Base-by-base conservation (phyloP, 805 yeast species). In the Suhomyces xylopsoci region DNA sequence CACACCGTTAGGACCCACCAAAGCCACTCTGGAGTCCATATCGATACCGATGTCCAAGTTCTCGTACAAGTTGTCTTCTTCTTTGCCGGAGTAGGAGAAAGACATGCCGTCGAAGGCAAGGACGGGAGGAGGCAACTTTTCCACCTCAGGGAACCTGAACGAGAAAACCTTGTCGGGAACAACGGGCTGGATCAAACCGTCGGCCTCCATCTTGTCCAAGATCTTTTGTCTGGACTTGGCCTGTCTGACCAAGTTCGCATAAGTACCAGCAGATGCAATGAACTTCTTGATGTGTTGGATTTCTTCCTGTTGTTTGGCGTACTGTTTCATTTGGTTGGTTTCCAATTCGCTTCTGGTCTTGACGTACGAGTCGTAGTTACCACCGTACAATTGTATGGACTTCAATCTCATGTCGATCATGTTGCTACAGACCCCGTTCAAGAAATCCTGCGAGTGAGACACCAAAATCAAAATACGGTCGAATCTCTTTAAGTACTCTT, bases 151-250 rank as follows among this genome's bases (percentile, higher is more conserved):
- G 83, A 94, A 94, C 66, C 88, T 82, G 84, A 94, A 94, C 2
- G 94, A 83, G 73, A 94, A 94, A 25, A 92, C 97, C 77, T 84
- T 90, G 74, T 94, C 99, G 49, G 88, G 87, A 53, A 83, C 91
- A 63, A 94, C 99, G 51, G 96, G 87, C 77, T 89, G 89, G 67
- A 94, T 88, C 66, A 88, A 81, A 68, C 99, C 99, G 71, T 94
- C 99, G 63, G 99, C 98, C 79, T 94, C 99, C 99, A 94, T 94
- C 87, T 94, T 94, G 78, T 94, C 99, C 73, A 94, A 81, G 70
- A 94, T 94, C 87, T 94, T 94, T 82, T 94, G 99, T 79, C 98
- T 90, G 32, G 99, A 94, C 77, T 94, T 94, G 60, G 99, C 99
- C 79, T 94, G 99, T 74, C 89, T 90, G 54, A 94, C 99, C 80